These are phyloP conservation scores for Somion occarium DNA, from an alignment of 1,284 basidiomycete species.

Conservation along the genomic window DNA sequence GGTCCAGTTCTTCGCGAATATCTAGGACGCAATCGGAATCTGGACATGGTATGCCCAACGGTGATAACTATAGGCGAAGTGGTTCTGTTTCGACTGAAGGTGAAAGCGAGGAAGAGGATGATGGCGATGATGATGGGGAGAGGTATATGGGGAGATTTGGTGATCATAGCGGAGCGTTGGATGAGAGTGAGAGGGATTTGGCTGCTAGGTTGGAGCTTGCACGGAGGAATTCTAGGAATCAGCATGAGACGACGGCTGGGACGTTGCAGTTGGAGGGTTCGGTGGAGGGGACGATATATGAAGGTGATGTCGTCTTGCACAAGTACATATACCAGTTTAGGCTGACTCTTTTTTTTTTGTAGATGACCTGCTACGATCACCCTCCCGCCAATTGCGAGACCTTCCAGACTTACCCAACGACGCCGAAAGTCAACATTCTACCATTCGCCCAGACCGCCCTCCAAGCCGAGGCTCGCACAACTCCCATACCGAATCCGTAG, in stretches of 20 bases:
- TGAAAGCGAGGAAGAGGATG: slow-evolving; percentile 41
- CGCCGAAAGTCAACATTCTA: slow-evolving; percentile 33
- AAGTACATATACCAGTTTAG: not conserved
- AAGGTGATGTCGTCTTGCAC: slow-evolving; percentile 41
- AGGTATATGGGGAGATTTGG: slow-evolving; percentile 36
- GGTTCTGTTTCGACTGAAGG: no score
- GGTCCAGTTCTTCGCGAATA: slow-evolving; percentile 21
- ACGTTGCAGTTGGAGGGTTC: slow-evolving; percentile 38
- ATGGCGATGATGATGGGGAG: slow-evolving; percentile 36
- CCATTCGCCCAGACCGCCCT: slow-evolving; percentile 33
- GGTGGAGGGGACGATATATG: slow-evolving; percentile 65
- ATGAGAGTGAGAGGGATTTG: slow-evolving; percentile 71
- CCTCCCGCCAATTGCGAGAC: slow-evolving; percentile 39
- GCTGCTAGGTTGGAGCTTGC: slow-evolving; percentile 73
- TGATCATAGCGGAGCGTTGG: slow-evolving; percentile 29
- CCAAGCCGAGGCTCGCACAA: not conserved
- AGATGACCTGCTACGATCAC: slow-evolving; percentile 36
- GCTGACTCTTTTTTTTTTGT: not conserved
- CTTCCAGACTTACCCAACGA: slow-evolving; percentile 29
- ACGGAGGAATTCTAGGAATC: slow-evolving; percentile 74
- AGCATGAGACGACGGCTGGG: slow-evolving; percentile 44
- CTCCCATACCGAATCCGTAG: not conserved
- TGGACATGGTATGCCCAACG: not conserved
- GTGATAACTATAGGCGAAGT: no score
- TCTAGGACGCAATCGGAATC: slow-evolving; percentile 37